A percentile compares a stretch with the other conserved stretches of the same genome.
phyloP scores from a whole-genome alignment of 441 rosid species.

The Brassica hybrid region DNA sequence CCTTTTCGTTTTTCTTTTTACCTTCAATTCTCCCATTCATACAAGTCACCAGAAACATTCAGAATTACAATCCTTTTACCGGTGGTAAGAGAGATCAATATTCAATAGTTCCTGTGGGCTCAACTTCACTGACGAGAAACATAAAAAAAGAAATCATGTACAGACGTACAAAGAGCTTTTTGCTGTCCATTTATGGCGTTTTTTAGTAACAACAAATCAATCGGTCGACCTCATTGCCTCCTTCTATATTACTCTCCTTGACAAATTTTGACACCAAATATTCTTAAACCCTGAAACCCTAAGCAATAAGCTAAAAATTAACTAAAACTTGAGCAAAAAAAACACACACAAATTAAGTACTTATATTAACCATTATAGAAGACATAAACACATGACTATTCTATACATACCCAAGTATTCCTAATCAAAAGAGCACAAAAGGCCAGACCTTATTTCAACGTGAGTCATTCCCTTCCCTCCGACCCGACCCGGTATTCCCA shows the following conservation, averaged over 20 bases:
- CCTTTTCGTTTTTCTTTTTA: background rate
- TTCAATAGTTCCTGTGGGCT: constrained; percentile 2
- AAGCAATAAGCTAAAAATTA: constrained; percentile 1
- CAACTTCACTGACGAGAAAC: constrained; percentile 5
- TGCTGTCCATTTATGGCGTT: background rate
- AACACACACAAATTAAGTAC: constrained; percentile 2
- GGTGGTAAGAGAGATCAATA: background rate
- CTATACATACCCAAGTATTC: no score
- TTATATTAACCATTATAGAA: constrained; percentile 7
- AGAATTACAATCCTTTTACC: constrained; percentile 8
- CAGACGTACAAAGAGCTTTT: background rate
- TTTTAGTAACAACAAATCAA: background rate
- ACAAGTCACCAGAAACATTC: constrained; percentile 18
- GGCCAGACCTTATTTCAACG: constrained; percentile 19
- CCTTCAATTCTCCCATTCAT: constrained; percentile 9
- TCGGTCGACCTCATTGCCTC: background rate
- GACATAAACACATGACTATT: background rate
- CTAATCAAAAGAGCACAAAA: no score
- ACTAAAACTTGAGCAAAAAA: background rate
- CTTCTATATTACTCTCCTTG: constrained; percentile 9
- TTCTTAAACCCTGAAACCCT: constrained; percentile 36
- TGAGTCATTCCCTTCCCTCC: constrained; percentile 65
- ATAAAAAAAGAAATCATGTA: background rate
- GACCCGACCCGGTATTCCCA: constrained; percentile 55
- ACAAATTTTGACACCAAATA: constrained; percentile 6